Evolutionary conservation across 257 asterid genomes (phyloP).

Genomic region (Schizonepeta tenuifolia): DNA sequence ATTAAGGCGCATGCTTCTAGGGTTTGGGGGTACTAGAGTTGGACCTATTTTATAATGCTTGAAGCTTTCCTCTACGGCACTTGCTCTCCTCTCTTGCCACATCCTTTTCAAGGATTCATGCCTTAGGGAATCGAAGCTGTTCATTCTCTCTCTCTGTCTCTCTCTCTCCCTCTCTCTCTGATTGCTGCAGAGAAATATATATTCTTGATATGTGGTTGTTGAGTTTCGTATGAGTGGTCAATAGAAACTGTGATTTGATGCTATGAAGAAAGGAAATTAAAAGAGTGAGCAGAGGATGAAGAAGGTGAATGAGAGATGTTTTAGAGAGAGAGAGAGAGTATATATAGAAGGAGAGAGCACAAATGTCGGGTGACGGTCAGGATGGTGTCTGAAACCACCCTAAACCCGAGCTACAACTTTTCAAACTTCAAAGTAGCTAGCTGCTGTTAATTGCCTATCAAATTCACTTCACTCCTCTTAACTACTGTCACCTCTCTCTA

Average conservation of each 20-base stretch:
- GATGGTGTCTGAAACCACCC: conserved; percentile 54
- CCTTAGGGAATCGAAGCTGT: conserved; percentile 52
- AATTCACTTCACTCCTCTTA: conserved; percentile 24
- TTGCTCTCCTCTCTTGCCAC: conserved; percentile 43
- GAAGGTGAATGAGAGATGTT: not conserved
- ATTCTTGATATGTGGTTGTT: not conserved
- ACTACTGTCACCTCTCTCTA: conserved; percentile 35
- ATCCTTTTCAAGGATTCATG: conserved; percentile 47
- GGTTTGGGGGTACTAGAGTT: conserved; percentile 24
- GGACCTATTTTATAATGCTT: conserved; percentile 30
- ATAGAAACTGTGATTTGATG: not conserved
- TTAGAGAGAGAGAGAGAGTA: not conserved
- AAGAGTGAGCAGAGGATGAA: not conserved
- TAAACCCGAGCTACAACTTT: conserved; percentile 42
- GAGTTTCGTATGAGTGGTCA: not conserved
- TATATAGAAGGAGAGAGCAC: conserved; percentile 40
- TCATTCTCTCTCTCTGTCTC: conserved; percentile 34
- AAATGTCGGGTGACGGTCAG: conserved; percentile 62
- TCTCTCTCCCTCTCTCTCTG: conserved; percentile 1
- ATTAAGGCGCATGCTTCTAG: conserved; percentile 24
- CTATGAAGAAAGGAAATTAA: not conserved
- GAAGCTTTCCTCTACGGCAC: conserved; percentile 18
- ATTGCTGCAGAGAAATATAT: not conserved
- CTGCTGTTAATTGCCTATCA: conserved; percentile 34
- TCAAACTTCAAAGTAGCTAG: conserved; percentile 48